Base-by-base conservation (phyloP, 2,329 filamentous ascomycete species). In the Ophiostoma perfectum region DNA sequence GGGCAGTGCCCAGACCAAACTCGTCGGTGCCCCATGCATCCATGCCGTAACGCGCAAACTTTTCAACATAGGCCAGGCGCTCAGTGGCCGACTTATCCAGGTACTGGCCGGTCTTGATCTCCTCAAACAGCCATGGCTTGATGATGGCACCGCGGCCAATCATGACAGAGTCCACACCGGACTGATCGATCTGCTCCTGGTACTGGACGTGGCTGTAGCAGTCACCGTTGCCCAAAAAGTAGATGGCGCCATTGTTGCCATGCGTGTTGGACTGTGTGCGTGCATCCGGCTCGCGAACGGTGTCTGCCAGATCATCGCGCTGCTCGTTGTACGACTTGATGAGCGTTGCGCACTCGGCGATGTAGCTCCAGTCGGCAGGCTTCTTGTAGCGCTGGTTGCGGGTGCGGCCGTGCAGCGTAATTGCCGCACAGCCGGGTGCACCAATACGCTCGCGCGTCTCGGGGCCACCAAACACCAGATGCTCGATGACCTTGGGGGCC, bases 61-160 rank as follows among this genome's bases (percentile, higher is more conserved):
- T 92, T 79, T 97, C 92, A 47, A 99, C 82, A 75, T 96, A 93
- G 47, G 82, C 80, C 42, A 99, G 85, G 69, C 95, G 90, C 81
- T 99, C 94, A 5, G 88, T 85, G 2, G 94, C 90, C 3, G 91
- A 92, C 79, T 99, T 99, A 82, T 99, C 95, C 52, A 99, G 86
- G 76, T 98, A 97, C 78, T 98, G 95, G 5, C 91, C 90, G 71
- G 88, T 86, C 73, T 91, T 87, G 68, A 99, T 98, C 79, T 99
- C 95, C 78, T 99, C 95, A 76, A 98, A 99, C 71, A 99, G 83
- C 95, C 95, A 99, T 0, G 95, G 95, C 80, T 99, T 99, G 80
- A 98, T 92, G 69, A 99, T 85, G 9, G 95, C 95, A 68, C 95
- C 95, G 70, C 95, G 91, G n/a, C 89, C 95, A 70, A 98, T 88